Conservation (phyloP, 768 basidiomycete genomes). For the Krasilnikovozyma curviuscula region DNA sequence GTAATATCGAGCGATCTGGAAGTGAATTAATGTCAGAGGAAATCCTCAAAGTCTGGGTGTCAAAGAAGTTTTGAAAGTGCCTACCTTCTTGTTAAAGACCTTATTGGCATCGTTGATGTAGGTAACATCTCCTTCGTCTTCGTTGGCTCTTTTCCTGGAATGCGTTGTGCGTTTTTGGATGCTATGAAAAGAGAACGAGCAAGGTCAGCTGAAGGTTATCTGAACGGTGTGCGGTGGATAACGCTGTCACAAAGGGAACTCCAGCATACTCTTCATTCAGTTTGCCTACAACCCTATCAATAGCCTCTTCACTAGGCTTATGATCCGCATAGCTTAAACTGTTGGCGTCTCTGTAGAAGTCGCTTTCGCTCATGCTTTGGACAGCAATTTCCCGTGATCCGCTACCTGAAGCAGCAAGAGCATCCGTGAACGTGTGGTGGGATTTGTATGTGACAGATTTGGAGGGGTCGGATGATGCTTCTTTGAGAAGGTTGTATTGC, state of each 20-base stretch:
- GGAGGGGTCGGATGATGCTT: constrained; percentile 56
- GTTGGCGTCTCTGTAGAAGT: constrained; percentile 82
- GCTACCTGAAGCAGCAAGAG: not conserved
- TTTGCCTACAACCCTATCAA: constrained; percentile 76
- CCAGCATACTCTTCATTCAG: constrained; percentile 73
- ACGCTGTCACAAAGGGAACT: not conserved
- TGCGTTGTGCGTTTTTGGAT: constrained; percentile 79
- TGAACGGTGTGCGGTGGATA: not conserved
- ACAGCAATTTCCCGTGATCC: constrained; percentile 7
- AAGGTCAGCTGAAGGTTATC: not conserved
- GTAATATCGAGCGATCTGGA: constrained; percentile 77
- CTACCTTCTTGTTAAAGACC: constrained; percentile 92
- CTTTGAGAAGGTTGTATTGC: constrained; percentile 76
- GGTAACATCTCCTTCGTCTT: constrained; percentile 87
- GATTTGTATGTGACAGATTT: constrained; percentile 44
- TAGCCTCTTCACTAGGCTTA: constrained; percentile 86
- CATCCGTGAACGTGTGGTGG: constrained; percentile 36
- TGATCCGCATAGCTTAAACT: constrained; percentile 82
- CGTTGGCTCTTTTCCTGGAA: constrained; percentile 71
- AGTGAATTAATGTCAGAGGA: not conserved
- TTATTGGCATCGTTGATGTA: constrained; percentile 40
- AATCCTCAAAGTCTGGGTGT: not conserved
- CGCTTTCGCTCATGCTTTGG: constrained; percentile 43
- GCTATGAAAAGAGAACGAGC: constrained; percentile 28
- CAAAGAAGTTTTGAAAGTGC: constrained; percentile 10